Evolutionary conservation across 2,329 filamentous ascomycete genomes (phyloP).

Genomic region (Cercospora citrullina): DNA sequence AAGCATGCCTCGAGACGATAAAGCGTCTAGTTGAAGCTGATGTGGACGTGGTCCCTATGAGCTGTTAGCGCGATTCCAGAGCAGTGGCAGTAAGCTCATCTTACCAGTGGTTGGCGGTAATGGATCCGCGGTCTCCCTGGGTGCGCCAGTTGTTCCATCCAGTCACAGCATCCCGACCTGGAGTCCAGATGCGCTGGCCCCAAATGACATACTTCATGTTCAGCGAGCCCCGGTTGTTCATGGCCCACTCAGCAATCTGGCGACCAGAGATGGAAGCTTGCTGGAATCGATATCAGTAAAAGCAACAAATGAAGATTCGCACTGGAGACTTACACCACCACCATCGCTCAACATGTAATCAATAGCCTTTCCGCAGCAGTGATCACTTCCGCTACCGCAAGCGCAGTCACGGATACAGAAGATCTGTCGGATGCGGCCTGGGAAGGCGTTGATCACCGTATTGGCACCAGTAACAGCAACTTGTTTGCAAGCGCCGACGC

Average conservation of each 20-base stretch:
- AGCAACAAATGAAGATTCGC: neutral
- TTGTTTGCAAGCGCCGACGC: neutral
- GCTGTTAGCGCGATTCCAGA: neutral
- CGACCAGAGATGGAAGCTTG: conserved; percentile 3
- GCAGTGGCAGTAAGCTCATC: neutral
- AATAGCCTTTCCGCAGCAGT: conserved; percentile 15
- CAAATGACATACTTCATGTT: conserved; percentile 10
- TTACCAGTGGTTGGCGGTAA: conserved; percentile 12
- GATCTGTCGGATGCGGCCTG: conserved; percentile 5
- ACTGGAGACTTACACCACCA: neutral
- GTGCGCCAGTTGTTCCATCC: conserved; percentile 6
- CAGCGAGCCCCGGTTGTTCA: conserved; percentile 8
- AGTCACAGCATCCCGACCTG: neutral
- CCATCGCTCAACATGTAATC: conserved; percentile 13
- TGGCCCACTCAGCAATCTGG: conserved; percentile 11
- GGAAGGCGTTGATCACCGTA: neutral
- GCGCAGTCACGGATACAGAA: conserved; percentile 10
- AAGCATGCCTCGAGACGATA: neutral
- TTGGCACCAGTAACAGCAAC: conserved; percentile 6
- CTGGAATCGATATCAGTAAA: neutral
- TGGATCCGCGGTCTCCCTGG: conserved; percentile 3
- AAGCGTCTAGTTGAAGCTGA: conserved; percentile 6
- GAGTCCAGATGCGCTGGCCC: conserved; percentile 10
- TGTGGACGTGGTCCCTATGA: conserved; percentile 10
- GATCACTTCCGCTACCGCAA: conserved; percentile 3